Base-by-base conservation (phyloP, 345 rosid genomes). In the Sisymbrium irio region DNA sequence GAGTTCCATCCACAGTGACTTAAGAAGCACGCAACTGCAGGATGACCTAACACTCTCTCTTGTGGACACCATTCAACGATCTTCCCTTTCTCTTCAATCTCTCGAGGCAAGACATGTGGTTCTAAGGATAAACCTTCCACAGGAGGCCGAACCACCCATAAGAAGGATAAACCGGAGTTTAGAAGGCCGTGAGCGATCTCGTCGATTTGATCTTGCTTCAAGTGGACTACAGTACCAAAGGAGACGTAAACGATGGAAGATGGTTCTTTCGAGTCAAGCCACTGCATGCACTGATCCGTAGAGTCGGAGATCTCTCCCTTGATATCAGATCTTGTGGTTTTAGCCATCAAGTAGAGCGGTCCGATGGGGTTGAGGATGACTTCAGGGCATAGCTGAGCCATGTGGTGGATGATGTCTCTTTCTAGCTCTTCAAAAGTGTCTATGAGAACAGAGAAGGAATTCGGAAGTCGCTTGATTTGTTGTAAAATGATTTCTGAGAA, bases 381-480 rank as follows among this genome's bases (percentile, higher is more conserved):
- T n/a, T 51, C 3, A 66, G 88, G 89, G 65, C 78, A 75, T 11
- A 89, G 30, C 11, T 72, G 77, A 1, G 92, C 85, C 86, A 84
- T 82, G 73, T 83, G 82, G 8, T 88, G 80, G 17, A 86, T 62
- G 6, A 79, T 50, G 36, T 88, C 93, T 0, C 14, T 81, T 67
- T 92, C 97, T 0, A 88, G 84, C 17, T 83, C 92, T 19, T 83
- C 63, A 57, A 89, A 88, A 10, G 86, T 79, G 7, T 92, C 96
- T 62, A 92, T 81, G 74, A 92, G 62, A 42, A 92, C 51, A 61
- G 84, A 84, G 35, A 85, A 84, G 0, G 85, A 78, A 69, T 86
- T 89, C 0, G 67, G 78, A 9, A 88, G 80, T 42, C 78, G 80
- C 74, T 72, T 77, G 75, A 67, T 81, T 57, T 87, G 89, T 0